Evolutionary conservation across 2,329 filamentous ascomycete species (phyloP), one percentile per base, ranked within the genome.

Genomic region (Sporothrix humicola): DNA sequence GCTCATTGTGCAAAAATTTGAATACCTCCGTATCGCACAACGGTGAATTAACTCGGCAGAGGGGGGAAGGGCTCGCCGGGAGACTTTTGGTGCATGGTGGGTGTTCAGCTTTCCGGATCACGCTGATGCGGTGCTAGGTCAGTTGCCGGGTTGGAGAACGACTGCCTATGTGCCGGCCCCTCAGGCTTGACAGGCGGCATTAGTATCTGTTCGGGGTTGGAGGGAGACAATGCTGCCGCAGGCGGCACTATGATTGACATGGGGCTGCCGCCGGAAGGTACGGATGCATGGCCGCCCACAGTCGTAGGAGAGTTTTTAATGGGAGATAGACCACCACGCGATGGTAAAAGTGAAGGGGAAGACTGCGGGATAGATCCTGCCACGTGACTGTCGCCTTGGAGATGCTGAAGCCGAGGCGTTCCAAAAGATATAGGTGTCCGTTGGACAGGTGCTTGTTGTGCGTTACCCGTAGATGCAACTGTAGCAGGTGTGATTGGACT

Each of bases 121-220:
- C 42, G 46, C 23, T 71, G 44, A 2, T 66, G 69, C 13, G 72
- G 46, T 3, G 50, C 13, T 37, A 12, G 7, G 9, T 72, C 71
- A 4, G 54, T 20, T 0, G 70, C 46, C 31, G 46, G 17, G 2
- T 54, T 68, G 2, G 61, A 69, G 56, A 71, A 72, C 5, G 75
- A 79, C 31, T 78, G 78, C 8, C 77, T 77, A 71, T 78, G 81
- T 66, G 73, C 76, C 72, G 65, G 79, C 79, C 69, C 84, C 3
- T 80, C 76, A 56, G 84, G 83, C 82, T 92, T 90, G 76, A 88
- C 83, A 1, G 89, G 90, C 31, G 90, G 89, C 17, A 87, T 89
- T 69, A 90, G 79, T 73, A 89, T 89, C 76, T 87, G 86, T 73
- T 86, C 83, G 15, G 84, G 85, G 1, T 87, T 85, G 58, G 86